These are phyloP conservation scores for Tetracladium maxilliforme DNA, from an alignment of 2,329 filamentous ascomycete genomes.

Conservation along the genomic window DNA sequence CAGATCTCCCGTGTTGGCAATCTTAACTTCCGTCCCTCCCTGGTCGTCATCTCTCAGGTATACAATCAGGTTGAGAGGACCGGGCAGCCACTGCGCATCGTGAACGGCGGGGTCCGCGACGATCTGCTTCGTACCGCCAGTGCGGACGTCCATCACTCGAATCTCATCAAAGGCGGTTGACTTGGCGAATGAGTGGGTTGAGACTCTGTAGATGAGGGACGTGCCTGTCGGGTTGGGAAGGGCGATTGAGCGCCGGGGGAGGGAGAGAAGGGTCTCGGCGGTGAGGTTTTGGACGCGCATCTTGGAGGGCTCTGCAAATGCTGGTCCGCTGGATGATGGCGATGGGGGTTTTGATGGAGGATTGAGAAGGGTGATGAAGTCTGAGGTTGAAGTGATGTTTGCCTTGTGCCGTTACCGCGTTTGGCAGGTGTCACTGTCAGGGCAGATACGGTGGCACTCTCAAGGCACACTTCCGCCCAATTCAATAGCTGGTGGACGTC, in stretches of 20 bases:
- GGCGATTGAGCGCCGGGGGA: slow-evolving; percentile 56
- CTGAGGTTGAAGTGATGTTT: too few relatives aligned
- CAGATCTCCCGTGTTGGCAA: slow-evolving; percentile 10
- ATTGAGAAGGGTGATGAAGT: too few relatives aligned
- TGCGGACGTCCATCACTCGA: slow-evolving; percentile 53
- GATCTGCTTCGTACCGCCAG: slow-evolving; percentile 49
- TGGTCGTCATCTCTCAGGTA: slow-evolving; percentile 38
- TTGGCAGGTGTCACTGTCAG: too few relatives aligned
- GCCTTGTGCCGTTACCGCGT: too few relatives aligned
- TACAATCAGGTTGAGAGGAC: slow-evolving; percentile 11
- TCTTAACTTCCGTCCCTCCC: slow-evolving; percentile 12
- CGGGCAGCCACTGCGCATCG: slow-evolving; percentile 63
- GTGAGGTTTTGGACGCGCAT: slow-evolving; percentile 58
- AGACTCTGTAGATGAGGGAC: slow-evolving; percentile 51
- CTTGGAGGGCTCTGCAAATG: too few relatives aligned
- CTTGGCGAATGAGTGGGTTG: slow-evolving; percentile 66
- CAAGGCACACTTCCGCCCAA: too few relatives aligned
- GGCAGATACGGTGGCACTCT: too few relatives aligned
- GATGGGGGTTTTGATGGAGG: slow-evolving; percentile 1
- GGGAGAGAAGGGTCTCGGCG: slow-evolving; percentile 62
- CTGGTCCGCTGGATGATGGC: slow-evolving; percentile 8
- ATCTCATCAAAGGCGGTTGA: slow-evolving; percentile 57
- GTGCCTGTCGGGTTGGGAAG: slow-evolving; percentile 54
- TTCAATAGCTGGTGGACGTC: too few relatives aligned
- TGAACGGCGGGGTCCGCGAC: slow-evolving; percentile 49